Base-by-base conservation (phyloP, 176 grass and related monocot species). In the Stipa capillata region DNA sequence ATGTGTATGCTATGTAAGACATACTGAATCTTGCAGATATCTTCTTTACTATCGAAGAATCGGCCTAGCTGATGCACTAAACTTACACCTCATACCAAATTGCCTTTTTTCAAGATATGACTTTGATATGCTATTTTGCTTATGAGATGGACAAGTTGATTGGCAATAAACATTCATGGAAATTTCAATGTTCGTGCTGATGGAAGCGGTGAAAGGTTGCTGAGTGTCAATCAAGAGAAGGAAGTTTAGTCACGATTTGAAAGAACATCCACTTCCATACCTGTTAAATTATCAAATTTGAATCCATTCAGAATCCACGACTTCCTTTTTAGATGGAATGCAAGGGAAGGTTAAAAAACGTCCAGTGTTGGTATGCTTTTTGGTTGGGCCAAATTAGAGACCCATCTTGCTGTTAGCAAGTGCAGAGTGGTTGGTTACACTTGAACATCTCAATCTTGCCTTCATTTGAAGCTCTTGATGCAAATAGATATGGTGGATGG, bases 141-240 rank as follows among this genome's bases (percentile, higher is more conserved):
- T 10, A 60, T 67, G 25, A 79, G 41, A 57, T 84, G n/a, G 3
- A 61, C 40, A 60, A 66, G 40, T 49, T 67, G 20, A 41, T 57
- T 49, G 53, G 27, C 27, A 69, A 76, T 84, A 58, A 84, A 65
- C 28, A 49, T 76, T 28, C 8, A 33, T 67, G 58, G 14, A 77
- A 61, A 82, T 52, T 52, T 57, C 47, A 59, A 70, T 9, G 20
- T 47, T 58, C 56, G 10, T 61, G 23, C 63, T 73, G 27, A 36
- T 83, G 47, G 36, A 56, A 78, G 36, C 43, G 36, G 29, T 75
- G 45, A 77, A 74, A 35, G 25, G 24, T 17, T 62, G 45, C 6
- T 37, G 78, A 31, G 33, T 64, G 14, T 86, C 51, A 42, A 42
- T 61, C 21, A 43, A 62, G 33, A 50, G 69, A 77, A 43, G 4